Evolutionary conservation across 805 yeast species (phyloP), one percentile per base, ranked within the genome.

Genomic region (Pichia nakasei): DNA sequence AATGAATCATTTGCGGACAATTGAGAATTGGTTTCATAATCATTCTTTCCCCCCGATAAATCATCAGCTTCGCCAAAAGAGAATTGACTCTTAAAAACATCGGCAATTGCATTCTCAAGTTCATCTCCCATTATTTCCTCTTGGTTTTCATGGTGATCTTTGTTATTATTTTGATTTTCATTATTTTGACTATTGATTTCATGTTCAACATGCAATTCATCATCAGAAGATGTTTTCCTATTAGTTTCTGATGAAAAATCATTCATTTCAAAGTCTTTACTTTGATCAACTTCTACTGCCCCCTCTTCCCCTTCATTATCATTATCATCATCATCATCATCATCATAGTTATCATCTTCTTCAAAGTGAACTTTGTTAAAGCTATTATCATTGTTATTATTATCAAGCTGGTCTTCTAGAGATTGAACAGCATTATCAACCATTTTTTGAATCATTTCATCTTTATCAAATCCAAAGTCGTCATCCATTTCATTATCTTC

Each of bases 1-100:
- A 49, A 46, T 4, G 52, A 49, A 29, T 44, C 45, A 35, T 41
- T 49, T 9, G 46, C 46, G n/a, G 48, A n/a, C n/a, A n/a, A n/a
- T n/a, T n/a, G n/a, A n/a, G n/a, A n/a, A n/a, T n/a, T n/a, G n/a
- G n/a, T n/a, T n/a, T n/a, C n/a, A n/a, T n/a, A n/a, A n/a, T n/a
- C n/a, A n/a, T n/a, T n/a, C n/a, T n/a, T n/a, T n/a, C n/a, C n/a
- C n/a, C n/a, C n/a, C n/a, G n/a, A n/a, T n/a, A n/a, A n/a, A 21
- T 19, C 13, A 17, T 11, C 35, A 24, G 21, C 9, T 34, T 22
- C 27, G 12, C 27, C 38, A 20, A 22, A 37, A 4, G 36, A 15
- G 11, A 37, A 43, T 13, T 47, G 48, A 29, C 35, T 37, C 17
- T 27, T 20, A 9, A 52, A 39, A 4, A 53, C 54, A 32, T 45